Evolutionary conservation across 2,329 filamentous ascomycete genomes (phyloP).

Genomic region (Neonectria faginata): DNA sequence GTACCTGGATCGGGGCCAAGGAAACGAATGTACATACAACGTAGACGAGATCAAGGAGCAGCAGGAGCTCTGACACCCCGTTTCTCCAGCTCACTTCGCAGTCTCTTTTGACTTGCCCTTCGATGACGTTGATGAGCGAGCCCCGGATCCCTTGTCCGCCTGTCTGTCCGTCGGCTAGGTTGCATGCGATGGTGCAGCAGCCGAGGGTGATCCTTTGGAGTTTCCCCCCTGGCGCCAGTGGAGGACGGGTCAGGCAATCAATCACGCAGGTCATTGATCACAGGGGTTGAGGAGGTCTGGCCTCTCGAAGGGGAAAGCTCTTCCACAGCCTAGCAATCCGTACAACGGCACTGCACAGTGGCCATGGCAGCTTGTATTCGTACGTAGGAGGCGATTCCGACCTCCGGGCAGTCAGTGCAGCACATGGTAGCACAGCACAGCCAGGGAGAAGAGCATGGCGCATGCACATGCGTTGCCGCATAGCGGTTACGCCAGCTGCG

Average conservation of each 20-base stretch:
- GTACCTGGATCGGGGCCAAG: not conserved
- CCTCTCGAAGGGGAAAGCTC: constrained; percentile 20
- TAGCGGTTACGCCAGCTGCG: constrained; percentile 21
- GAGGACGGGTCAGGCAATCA: constrained; percentile 27
- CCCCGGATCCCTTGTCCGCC: constrained; percentile 14
- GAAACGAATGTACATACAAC: not conserved
- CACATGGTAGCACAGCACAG: not conserved
- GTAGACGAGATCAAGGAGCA: constrained; percentile 31
- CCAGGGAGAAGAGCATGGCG: constrained; percentile 9
- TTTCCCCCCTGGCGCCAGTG: constrained; percentile 19
- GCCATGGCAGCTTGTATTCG: not conserved
- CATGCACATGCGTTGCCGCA: constrained; percentile 16
- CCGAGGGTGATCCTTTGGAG: constrained; percentile 26
- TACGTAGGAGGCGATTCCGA: not conserved
- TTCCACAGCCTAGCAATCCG: constrained; percentile 3
- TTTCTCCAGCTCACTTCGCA: constrained; percentile 1
- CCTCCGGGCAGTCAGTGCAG: not conserved
- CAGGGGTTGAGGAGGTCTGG: constrained; percentile 17
- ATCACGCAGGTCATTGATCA: constrained; percentile 18
- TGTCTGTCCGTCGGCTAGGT: constrained; percentile 15
- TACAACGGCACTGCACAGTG: constrained; percentile 3
- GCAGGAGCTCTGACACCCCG: not conserved
- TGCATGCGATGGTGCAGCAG: constrained; percentile 19
- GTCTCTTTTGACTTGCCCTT: constrained; percentile 34
- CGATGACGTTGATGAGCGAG: constrained; percentile 40